Evolutionary conservation across 2,329 filamentous ascomycete genomes (phyloP), one percentile per base, ranked within the genome.

Genomic region (Lasiodiplodia theobromae): DNA sequence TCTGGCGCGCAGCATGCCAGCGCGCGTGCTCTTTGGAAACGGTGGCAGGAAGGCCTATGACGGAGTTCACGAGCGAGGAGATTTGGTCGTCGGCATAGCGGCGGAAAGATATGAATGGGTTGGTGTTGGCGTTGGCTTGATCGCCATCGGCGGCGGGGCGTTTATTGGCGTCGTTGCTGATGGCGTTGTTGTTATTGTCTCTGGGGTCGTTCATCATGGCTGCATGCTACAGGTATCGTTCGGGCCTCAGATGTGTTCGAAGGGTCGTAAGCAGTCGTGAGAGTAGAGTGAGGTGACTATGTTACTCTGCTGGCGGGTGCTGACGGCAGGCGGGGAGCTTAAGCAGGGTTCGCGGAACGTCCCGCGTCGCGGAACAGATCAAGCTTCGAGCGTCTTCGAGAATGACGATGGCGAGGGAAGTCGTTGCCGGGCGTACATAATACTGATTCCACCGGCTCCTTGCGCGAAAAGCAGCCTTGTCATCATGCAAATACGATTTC

Each of bases 41-140:
- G 23, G 75, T 75, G 4, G 81, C 78, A 21, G 84, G 78, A 52
- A 85, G 77, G 34, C 83, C 81, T 68, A 85, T 84, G 66, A 88
- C 78, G 21, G 82, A 82, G 70, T 85, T 84, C 67, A 89, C 77
- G 64, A 89, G 76, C 18, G 83, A 84, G 10, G 82, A 84, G 72
- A 89, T 82, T 68, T 87, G 85, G 57, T 85, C 83, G 72, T 90
- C 87, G 68, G 87, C 86, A 75, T 86, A 88, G 70, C 85, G 86
- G 72, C 88, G 87, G 78, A 89, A 89, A 37, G 84, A 81, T 68
- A 88, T 83, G 76, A 89, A 89, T 0, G 87, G 86, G 69, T 88
- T 58, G 37, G 49, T 6, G 18, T 64, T 49, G 14, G 40, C 3
- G 44, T 47, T 47, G 44, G 44, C 44, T 10, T 47, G 8, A n/a